Conservation (phyloP, 345 rosid genomes). For the Eucalyptus sp. region DNA sequence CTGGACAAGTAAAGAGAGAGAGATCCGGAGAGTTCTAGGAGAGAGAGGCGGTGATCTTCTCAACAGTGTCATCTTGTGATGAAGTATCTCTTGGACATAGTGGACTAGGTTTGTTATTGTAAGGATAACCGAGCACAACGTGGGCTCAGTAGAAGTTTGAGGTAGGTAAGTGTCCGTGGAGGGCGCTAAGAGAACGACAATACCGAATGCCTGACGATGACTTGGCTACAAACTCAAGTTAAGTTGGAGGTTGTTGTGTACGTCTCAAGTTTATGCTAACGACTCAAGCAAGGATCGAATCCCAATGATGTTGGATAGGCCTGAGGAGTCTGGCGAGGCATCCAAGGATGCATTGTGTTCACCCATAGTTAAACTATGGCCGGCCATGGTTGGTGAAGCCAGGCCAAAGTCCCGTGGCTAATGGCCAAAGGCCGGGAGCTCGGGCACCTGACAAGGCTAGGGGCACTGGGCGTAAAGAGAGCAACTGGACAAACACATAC, state of each 20-base stretch:
- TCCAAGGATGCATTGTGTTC: background rate
- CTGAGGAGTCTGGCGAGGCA: background rate
- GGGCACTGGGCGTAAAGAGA: background rate
- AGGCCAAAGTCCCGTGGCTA: background rate
- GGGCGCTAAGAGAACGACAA: background rate
- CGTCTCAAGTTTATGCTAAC: background rate
- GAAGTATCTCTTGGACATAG: background rate
- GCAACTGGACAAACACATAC: background rate
- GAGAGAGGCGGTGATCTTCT: too few species aligned
- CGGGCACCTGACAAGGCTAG: background rate
- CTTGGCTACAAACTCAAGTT: background rate
- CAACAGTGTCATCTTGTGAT: background rate
- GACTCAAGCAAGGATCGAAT: background rate
- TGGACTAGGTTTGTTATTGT: background rate
- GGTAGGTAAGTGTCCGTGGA: background rate
- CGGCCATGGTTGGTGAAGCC: background rate
- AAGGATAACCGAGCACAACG: background rate
- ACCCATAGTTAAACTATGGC: background rate
- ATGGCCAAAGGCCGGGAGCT: background rate
- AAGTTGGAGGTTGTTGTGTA: background rate
- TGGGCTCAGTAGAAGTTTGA: background rate
- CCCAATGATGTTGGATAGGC: background rate
- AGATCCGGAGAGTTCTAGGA: too few species aligned
- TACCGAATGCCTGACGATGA: background rate
- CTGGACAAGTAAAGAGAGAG: too few species aligned